Base-by-base conservation (phyloP, 176 grass and related monocot genomes). In the Leersia perrieri region DNA sequence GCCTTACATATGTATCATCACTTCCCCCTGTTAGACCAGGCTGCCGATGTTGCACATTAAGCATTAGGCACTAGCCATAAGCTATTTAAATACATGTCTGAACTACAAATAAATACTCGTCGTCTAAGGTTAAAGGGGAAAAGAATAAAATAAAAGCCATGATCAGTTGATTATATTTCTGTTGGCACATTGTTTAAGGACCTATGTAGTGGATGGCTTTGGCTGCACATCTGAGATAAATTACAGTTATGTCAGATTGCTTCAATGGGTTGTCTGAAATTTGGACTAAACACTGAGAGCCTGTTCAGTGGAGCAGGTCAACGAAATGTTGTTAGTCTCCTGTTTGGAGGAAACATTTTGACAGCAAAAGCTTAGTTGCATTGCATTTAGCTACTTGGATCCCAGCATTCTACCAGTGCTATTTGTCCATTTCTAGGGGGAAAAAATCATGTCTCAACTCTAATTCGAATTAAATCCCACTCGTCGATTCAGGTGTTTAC, bases 1-100 rank as follows among this genome's bases (percentile, higher is more conserved):
- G 95, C 62, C 92, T 93, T 78, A 98, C 95, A 67, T 98, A 98
- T 78, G 95, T 84, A 86, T 98, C 95, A 84, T 81, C 90, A 89
- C 95, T 95, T 34, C 95, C 95, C 60, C 92, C 95, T 75, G 92
- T 98, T 75, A 98, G 86, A 62, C 95, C 92, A 47, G 95, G 95
- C 90, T 98, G 86, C 72, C 85, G 76, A 78, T 45, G 70, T 35
- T 60, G 9, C 77, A 75, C 31, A 68, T 36, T 60, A 22, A 82
- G 8, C n/a, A 61, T 71, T 66, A 74, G 44, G 10, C 42, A 53
- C n/a, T 73, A 53, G 34, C 71, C 81, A 67, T 66, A 53, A 75
- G 81, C 60, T 83, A 83, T 44, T 57, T 5, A 66, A 73, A 64
- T 20, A 13, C 13, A 33, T 64, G 8, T 12, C 25, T 63, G 36